Conservation (phyloP, 495 filamentous ascomycete species). For the Penicillium waksmanii region DNA sequence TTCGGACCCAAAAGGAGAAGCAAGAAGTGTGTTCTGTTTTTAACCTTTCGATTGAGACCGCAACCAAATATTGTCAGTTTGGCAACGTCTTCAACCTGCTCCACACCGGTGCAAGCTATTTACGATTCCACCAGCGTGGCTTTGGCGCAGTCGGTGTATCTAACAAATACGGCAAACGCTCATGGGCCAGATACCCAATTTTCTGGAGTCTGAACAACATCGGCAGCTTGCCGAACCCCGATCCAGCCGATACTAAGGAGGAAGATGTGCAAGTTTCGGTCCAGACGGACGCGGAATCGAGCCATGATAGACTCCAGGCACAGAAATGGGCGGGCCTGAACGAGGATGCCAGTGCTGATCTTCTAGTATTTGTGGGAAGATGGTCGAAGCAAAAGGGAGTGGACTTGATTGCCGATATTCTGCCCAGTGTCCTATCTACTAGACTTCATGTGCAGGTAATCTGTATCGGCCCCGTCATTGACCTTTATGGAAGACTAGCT, state of each 20-base stretch:
- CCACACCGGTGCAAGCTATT: conserved; percentile 64
- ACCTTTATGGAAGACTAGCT: conserved; percentile 71
- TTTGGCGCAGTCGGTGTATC: conserved; percentile 70
- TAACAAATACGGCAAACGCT: conserved; percentile 68
- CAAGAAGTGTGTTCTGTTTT: conserved; percentile 66
- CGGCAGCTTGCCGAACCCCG: conserved; percentile 66
- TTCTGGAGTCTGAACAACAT: conserved; percentile 69
- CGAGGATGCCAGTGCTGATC: conserved; percentile 61
- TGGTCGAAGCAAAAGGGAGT: conserved; percentile 75
- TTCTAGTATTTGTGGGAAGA: conserved; percentile 72
- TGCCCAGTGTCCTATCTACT: conserved; percentile 63
- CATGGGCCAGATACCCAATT: conserved; percentile 67
- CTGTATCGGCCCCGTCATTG: conserved; percentile 67
- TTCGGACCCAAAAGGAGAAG: conserved; percentile 61
- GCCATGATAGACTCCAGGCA: conserved; percentile 54
- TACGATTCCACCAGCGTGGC: conserved; percentile 65
- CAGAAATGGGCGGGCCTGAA: conserved; percentile 70
- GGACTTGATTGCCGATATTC: conserved; percentile 71
- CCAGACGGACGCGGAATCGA: conserved; percentile 48
- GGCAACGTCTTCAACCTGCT: conserved; percentile 71
- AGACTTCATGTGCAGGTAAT: conserved; percentile 66
- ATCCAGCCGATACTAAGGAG: conserved; percentile 35
- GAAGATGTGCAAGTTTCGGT: conserved; percentile 41
- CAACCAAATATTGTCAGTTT: conserved; percentile 65
- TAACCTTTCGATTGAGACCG: conserved; percentile 54